Percentiles rank a stretch among this genome's conserved stretches.
Conservation (phyloP, 805 yeast species). For the Yamadazyma sp. region DNA sequence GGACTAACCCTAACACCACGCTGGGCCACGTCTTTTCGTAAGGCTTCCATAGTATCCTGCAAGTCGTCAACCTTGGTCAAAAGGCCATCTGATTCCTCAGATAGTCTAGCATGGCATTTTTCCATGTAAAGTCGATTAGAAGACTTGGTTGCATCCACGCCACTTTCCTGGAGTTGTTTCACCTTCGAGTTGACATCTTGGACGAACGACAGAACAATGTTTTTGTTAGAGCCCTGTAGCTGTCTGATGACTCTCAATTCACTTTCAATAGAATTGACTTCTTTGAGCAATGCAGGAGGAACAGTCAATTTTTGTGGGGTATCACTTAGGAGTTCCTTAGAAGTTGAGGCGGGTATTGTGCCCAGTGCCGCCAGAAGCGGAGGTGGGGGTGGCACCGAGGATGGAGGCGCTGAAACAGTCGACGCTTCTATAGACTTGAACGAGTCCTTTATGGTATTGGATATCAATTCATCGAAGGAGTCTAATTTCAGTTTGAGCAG, state of each 20-base stretch:
- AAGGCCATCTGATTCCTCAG: constrained; percentile 71
- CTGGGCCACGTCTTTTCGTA: constrained; percentile 87
- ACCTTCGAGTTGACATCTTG: constrained; percentile 45
- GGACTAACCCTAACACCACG: constrained; percentile 82
- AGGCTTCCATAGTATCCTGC: constrained; percentile 86
- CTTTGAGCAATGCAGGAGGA: constrained; percentile 9
- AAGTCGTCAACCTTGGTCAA: constrained; percentile 84
- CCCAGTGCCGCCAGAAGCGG: neutral
- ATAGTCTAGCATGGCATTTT: constrained; percentile 66
- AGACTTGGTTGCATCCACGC: constrained; percentile 37
- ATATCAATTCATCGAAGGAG: constrained; percentile 5
- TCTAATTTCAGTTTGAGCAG: constrained; percentile 12
- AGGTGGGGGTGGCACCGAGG: neutral
- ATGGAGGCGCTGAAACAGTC: neutral
- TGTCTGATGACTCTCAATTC: constrained; percentile 64
- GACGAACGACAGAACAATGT: constrained; percentile 43
- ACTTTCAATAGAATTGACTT: constrained; percentile 30
- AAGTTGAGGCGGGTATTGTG: neutral
- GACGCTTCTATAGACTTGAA: constrained; percentile 5
- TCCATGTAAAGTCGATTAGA: constrained; percentile 65
- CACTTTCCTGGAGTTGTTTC: constrained; percentile 49
- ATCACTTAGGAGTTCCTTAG: neutral
- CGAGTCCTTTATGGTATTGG: constrained; percentile 12
- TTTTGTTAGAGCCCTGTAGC: constrained; percentile 47
- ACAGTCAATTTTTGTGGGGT: neutral